Percentiles rank a stretch among this genome's conserved stretches.
Evolutionary conservation across 306 rosid species (phyloP).

Genomic region (Neltuma alba): DNA sequence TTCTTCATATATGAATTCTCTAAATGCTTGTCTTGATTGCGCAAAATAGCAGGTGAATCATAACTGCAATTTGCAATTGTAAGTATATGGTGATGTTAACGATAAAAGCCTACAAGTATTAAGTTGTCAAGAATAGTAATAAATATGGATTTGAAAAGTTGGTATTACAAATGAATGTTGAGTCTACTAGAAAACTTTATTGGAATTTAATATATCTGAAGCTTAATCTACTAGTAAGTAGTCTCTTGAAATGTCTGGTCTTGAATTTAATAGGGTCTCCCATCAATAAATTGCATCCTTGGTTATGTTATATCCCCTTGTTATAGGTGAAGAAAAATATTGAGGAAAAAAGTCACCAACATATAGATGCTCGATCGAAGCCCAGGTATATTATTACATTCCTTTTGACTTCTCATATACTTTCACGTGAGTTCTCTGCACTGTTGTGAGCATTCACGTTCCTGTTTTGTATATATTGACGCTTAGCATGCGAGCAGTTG

Average conservation of each 20-base stretch:
- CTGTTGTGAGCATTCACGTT: neutral
- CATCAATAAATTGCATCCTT: neutral
- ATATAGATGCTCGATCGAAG: conserved; percentile 88
- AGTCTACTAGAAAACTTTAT: conserved; percentile 10
- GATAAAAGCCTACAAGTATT: conserved; percentile 13
- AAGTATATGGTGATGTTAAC: conserved; percentile 2
- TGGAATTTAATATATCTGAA: neutral
- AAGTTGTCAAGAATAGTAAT: neutral
- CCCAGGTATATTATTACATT: conserved; percentile 69
- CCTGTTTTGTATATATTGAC: neutral
- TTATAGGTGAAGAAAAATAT: conserved; percentile 68
- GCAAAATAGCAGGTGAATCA: conserved; percentile 6
- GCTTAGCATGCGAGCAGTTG: neutral
- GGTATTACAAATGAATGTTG: neutral
- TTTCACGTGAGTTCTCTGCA: conserved; percentile 20
- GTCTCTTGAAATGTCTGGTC: conserved; percentile 12
- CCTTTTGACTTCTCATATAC: conserved; percentile 10
- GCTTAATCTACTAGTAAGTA: conserved; percentile 3
- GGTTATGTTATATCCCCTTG: conserved; percentile 20
- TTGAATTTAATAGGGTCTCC: conserved; percentile 11
- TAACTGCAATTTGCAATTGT: neutral
- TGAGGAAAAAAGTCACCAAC: conserved; percentile 70
- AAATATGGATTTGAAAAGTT: neutral
- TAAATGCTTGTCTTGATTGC: conserved; percentile 23
- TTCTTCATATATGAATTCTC: conserved; percentile 2